Evolutionary conservation across 176 grass and related monocot genomes (phyloP).

Genomic region (Echinochloa phyllopogon): DNA sequence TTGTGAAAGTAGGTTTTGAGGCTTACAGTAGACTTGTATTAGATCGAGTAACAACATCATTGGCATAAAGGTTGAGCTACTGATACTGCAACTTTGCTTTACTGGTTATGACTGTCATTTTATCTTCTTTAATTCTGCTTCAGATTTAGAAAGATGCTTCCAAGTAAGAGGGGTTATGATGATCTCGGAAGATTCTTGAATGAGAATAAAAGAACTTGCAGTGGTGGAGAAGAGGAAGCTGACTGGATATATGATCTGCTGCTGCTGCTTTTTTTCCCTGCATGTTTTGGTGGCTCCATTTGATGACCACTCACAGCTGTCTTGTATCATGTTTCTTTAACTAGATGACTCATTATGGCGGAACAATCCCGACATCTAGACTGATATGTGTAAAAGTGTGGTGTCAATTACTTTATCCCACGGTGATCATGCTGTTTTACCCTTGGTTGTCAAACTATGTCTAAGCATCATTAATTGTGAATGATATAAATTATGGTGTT

Average conservation of each 20-base stretch:
- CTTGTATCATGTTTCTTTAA: neutral
- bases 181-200: neutral
- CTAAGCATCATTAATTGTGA: neutral
- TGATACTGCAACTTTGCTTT: neutral
- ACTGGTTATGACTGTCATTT: neutral
- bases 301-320: neutral
- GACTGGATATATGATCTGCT: neutral
- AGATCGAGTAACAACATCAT: neutral
- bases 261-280: neutral
- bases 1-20: neutral
- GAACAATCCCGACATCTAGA: neutral
- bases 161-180: neutral
- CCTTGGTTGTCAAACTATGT: neutral
- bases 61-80: neutral
- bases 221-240: neutral
- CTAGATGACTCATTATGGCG: neutral
- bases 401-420: neutral
- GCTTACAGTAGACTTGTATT: neutral
- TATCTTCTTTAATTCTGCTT: neutral
- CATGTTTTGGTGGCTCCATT: neutral
- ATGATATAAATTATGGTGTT: neutral
- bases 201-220: neutral
- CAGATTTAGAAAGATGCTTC: conserved; percentile 1
- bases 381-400: neutral
- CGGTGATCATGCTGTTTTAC: neutral